Evolutionary conservation across 2,329 filamentous ascomycete genomes (phyloP), one percentile per base, ranked within the genome.

Genomic region (Stenocarpella maydis): DNA sequence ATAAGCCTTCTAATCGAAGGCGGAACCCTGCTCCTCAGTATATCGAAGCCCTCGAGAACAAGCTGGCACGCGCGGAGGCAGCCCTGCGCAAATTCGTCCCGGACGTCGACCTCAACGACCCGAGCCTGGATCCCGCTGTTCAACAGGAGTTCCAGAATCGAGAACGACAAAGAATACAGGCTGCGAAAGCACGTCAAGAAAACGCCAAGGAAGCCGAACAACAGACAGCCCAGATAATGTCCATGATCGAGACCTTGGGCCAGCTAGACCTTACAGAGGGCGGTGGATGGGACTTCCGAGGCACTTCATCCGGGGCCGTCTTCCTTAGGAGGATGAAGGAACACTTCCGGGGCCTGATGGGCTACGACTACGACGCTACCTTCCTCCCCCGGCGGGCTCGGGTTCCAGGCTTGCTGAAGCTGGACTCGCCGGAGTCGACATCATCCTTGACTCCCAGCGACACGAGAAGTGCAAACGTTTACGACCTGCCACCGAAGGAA

Each of bases 241-340:
- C 95, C 34, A 98, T 99, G 95, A 94, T 98, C 69, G 92, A 95
- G 77, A 93, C 93, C 50, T 94, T 95, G 3, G 96, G 95, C 43
- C 92, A 95, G 77, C 86, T 99, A 21, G 95, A 98, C 76, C 86
- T 98, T 41, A 94, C 97, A 75, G 95, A 98, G 74, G 90, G 91
- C 75, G 95, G 95, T 50, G 90, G 96, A 74, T 97, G 94, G 90
- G 95, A 98, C 79, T 99, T 97, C 76, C 94, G 97, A 77, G 96
- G 96, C 58, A 92, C 93, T 72, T 98, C 95, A 0, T 98, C 96
- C 0, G 95, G 95, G 3, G 87, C 95, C 52, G 93, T 95, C 72
- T 99, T 98, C 78, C 87, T 98, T 74, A 88, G 90, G 72, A 90
- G 93, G 67, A 91, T 99, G 87, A 91, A 94, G 75, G 92, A 97